Base-by-base conservation (phyloP, 2,329 filamentous ascomycete species). In the Colletotrichum navitas region DNA sequence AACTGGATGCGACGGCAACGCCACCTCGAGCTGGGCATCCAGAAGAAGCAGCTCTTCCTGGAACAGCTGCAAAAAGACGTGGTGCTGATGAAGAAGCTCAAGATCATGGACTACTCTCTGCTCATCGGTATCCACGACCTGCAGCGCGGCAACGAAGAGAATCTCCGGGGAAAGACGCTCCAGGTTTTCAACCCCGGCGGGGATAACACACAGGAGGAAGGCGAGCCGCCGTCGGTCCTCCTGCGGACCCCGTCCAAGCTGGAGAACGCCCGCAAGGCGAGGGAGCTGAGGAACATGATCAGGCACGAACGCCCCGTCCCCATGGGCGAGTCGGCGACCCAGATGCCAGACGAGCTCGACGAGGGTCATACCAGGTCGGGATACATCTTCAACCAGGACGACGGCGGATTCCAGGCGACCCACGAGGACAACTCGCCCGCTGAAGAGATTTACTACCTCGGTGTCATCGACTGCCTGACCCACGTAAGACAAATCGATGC, bases 101-200 rank as follows among this genome's bases (percentile, higher is more conserved):
- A 97, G 77, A 98, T 99, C 77, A 99, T 99, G 96, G 96, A 99
- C 81, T 99, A 99, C 82, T 98, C 95, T 12, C 89, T 99, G 73
- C 87, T 99, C 47, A 91, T 99, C 66, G 96, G 96, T 61, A 96
- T 98, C 62, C 96, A 99, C 79, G 96, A 99, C 79, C 81, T 97
- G 26, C 90, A 90, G 66, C 92, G 93, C 76, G 96, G 96, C 39
- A 99, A 99, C 79, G 94, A 98, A 76, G 96, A 99, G 80, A 97
- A 98, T 68, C 85, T 99, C 56, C 93, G 91, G 34, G 90, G 88
- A 83, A 97, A 97, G 85, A 98, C 95, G 0, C 84, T 99, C 62
- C 92, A 96, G 79, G 94, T 98, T 4, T 98, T 98, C 82, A 95
- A 97, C 79, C 95, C 95, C 5, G 94, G 94, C 24, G 93, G 93